Base-by-base conservation (phyloP, 2,329 filamentous ascomycete genomes). In the Plectosphaerella cucumerina region DNA sequence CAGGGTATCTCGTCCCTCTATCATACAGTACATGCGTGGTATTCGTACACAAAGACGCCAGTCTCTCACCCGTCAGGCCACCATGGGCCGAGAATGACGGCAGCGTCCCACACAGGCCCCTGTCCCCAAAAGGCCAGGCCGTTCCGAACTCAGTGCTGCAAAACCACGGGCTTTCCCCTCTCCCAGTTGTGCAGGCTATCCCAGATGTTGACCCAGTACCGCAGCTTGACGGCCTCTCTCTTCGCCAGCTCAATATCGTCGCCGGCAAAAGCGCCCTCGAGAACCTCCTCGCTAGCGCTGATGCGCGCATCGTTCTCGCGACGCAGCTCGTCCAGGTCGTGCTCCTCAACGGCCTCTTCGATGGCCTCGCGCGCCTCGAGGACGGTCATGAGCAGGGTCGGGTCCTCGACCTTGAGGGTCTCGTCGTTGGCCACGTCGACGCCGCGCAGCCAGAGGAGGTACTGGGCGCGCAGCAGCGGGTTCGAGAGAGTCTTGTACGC, bases 121-220 rank as follows among this genome's bases (percentile, higher is more conserved):
- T 31, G 26, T 11, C 26, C 4, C 39, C 39, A 26, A 47, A n/a
- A 22, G 42, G 21, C 22, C 45, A 47, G 33, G 18, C 45, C n/a
- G n/a, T n/a, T n/a, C n/a, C 31, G 33, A 14, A 11, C 31, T 43
- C 54, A 73, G 49, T 85, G 81, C 62, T 79, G 68, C 58, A 84
- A 59, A 43, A 81, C 75, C 49, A 78, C 65, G 6, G 71, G 72
- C 72, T 83, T 86, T 5, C 90, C 92, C 61, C 77, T 82, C 75
- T 96, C 90, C 92, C 93, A 97, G 56, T 85, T 82, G 64, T 87
- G 76, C 62, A 97, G 73, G 44, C 85, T 88, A 68, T 95, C 87
- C 55, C 84, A 80, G 54, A 97, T 86, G 69, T 92, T 96, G 50
- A 87, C 80, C 93, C 93, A 97, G 73, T 97, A 97, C 66, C 90